phyloP scores from a whole-genome alignment of 805 yeast genomes.

The Priceomyces carsonii region DNA sequence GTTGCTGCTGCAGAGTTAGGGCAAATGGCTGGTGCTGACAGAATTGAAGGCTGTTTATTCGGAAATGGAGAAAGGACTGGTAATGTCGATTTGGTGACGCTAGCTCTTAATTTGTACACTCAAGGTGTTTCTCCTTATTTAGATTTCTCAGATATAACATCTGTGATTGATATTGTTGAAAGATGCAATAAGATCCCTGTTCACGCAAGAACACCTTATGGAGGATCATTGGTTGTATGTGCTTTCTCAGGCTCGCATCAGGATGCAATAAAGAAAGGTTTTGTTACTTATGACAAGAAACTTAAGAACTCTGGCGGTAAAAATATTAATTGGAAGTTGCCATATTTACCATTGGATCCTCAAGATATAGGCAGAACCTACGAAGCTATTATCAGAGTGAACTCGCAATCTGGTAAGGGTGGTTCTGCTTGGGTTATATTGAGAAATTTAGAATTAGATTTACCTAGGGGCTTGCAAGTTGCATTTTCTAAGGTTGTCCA shows the following conservation, averaged over 20 bases:
- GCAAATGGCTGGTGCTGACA: conserved; percentile 81
- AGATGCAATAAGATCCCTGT: conserved; percentile 81
- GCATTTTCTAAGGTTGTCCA: conserved; percentile 75
- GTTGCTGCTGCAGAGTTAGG: conserved; percentile 89
- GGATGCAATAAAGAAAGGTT: conserved; percentile 86
- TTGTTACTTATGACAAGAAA: conserved; percentile 47
- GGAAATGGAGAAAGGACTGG: conserved; percentile 91
- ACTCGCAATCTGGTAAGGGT: conserved; percentile 87
- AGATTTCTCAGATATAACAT: conserved; percentile 67
- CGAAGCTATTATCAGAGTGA: conserved; percentile 88
- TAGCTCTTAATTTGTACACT: conserved; percentile 75
- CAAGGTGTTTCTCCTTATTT: conserved; percentile 73
- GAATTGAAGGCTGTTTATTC: conserved; percentile 83
- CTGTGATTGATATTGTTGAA: conserved; percentile 72
- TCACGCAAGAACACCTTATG: conserved; percentile 78
- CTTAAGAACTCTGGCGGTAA: conserved; percentile 33
- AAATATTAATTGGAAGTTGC: conserved; percentile 62
- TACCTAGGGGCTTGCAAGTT: conserved; percentile 79
- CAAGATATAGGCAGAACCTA: conserved; percentile 84
- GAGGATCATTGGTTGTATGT: conserved; percentile 79
- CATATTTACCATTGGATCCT: conserved; percentile 84
- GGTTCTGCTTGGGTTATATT: conserved; percentile 88
- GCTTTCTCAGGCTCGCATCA: conserved; percentile 88
- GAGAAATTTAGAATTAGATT: conserved; percentile 71
- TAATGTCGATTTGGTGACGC: conserved; percentile 77